Evolutionary conservation across 352 stramenopile species (phyloP).

Genomic region (Phytopythium cucurbitacearum): DNA sequence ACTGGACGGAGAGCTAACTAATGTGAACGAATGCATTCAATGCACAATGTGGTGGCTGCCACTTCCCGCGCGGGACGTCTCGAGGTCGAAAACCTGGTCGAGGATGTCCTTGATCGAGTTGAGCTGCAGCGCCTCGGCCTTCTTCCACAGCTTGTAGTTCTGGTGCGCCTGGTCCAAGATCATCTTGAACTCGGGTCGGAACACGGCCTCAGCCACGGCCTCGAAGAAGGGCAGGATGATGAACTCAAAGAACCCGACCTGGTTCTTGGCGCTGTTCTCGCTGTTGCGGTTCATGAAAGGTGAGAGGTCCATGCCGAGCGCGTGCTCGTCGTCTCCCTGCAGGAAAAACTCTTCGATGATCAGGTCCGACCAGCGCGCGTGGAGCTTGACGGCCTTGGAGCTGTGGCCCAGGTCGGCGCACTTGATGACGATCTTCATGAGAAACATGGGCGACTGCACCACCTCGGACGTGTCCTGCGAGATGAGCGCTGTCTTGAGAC

Average conservation of each 20-base stretch:
- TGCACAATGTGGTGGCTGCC: no score
- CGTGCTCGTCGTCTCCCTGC: constrained; percentile 92
- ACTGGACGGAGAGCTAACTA: no score
- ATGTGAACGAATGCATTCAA: no score
- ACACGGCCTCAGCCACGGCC: constrained; percentile 71
- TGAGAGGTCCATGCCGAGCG: constrained; percentile 82
- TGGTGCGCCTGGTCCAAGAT: constrained; percentile 78
- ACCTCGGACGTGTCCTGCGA: constrained; percentile 71
- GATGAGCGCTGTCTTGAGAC: constrained; percentile 75
- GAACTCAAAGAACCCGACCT: constrained; percentile 85
- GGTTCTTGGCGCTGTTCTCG: constrained; percentile 83
- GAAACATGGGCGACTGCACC: constrained; percentile 71
- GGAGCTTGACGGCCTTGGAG: constrained; percentile 76
- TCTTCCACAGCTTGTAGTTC: constrained; percentile 84
- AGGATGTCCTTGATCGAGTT: constrained; percentile 85
- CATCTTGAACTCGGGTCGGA: constrained; percentile 69
- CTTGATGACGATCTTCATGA: constrained; percentile 89
- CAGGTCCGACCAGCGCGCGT: constrained; percentile 87
- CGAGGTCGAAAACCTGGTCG: constrained; percentile 63
- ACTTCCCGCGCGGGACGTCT: constrained; percentile 8
- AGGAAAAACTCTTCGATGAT: constrained; percentile 95
- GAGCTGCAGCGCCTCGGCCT: constrained; percentile 71
- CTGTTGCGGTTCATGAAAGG: constrained; percentile 91
- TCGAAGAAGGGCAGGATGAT: constrained; percentile 84
- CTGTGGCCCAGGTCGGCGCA: constrained; percentile 92